A percentile compares a stretch with the other conserved stretches of the same genome.
Evolutionary conservation across 2,329 filamentous ascomycete species (phyloP).

Genomic region (Thelonectria discophora): DNA sequence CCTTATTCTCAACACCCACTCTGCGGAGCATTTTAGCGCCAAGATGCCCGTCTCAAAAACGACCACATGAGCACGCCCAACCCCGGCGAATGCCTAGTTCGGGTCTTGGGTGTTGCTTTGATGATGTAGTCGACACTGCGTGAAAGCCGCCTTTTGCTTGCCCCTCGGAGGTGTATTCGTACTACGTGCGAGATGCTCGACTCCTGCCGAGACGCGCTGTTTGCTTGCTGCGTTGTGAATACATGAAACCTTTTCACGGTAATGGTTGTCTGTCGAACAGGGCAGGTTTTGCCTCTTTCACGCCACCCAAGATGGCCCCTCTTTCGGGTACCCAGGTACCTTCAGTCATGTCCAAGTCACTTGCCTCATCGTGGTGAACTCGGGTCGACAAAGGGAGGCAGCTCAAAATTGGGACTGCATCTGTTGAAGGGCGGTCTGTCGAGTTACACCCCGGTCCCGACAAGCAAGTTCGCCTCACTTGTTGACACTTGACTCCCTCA

Average conservation of each 20-base stretch:
- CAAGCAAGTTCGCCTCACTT: slow-evolving; percentile 23
- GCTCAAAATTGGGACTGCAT: not conserved
- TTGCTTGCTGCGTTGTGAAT: not conserved
- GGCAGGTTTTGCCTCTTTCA: slow-evolving; percentile 10
- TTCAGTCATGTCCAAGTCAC: not conserved
- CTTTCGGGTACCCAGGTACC: not conserved
- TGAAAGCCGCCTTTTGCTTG: slow-evolving; percentile 7
- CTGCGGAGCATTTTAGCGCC: slow-evolving; percentile 52
- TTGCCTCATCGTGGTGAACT: not conserved
- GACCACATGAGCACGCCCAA: slow-evolving; percentile 60
- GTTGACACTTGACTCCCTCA: slow-evolving; percentile 20
- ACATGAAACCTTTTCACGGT: not conserved
- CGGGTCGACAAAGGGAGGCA: not conserved
- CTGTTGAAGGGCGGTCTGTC: not conserved
- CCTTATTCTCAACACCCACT: slow-evolving; percentile 44
- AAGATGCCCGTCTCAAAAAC: slow-evolving; percentile 51
- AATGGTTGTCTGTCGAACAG: slow-evolving; percentile 5
- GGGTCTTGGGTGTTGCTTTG: slow-evolving; percentile 42
- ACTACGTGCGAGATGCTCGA: not conserved
- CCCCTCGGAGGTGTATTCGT: slow-evolving; percentile 12
- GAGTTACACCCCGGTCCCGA: slow-evolving; percentile 11
- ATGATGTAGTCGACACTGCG: slow-evolving; percentile 30
- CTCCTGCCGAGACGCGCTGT: not conserved
- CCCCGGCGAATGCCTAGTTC: slow-evolving; percentile 45
- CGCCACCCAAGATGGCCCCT: not conserved